Evolutionary conservation across 768 basidiomycete genomes (phyloP), one percentile per base, ranked within the genome.

Genomic region (Goffeauzyma gilvescens): DNA sequence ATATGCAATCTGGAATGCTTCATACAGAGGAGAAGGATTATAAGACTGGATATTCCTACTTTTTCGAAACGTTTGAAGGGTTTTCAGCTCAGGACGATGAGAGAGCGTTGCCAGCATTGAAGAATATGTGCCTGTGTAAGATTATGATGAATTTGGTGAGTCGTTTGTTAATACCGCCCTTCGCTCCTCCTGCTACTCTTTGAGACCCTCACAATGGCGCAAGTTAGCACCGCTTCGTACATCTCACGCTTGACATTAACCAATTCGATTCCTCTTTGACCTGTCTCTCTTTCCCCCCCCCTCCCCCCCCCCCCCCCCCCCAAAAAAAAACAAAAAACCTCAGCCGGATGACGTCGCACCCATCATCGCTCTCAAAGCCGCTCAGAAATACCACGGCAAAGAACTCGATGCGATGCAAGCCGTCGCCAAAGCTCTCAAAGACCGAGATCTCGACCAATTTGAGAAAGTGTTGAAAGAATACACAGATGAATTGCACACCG

Each of bases 11-110:
- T 32, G 79, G 90, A 4, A 70, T 90, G 32, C 71, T 95, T 8
- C 85, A 93, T 55, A 87, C 90, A 0, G 89, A 98, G 53, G 90
- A 98, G 56, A 90, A 89, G 59, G 90, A 96, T 65, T 96, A 93
- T 64, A 89, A 75, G 45, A 98, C 90, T 0, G 90, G 78, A 17
- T 93, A 93, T 64, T 86, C 83, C 0, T 98, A 96, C 67, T 96
- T 95, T 66, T 86, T 83, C 53, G 90, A 96, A 65, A 78, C 86
- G 2, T 95, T 96, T 50, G 93, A 98, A 65, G 86, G 78, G 39
- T 69, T 86, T 51, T 75, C 75, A 31, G 62, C 75, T 2, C 79
- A 85, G 44, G 86, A 79, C 15, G 78, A 84, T 50, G 72, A 75
- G 31, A 70, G 66, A 27, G 85, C 86, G 1, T 68, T 93, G 15